Percentiles rank a stretch among this genome's conserved stretches.
Evolutionary conservation across 306 rosid species (phyloP).

Genomic region (Sesbania bispinosa): DNA sequence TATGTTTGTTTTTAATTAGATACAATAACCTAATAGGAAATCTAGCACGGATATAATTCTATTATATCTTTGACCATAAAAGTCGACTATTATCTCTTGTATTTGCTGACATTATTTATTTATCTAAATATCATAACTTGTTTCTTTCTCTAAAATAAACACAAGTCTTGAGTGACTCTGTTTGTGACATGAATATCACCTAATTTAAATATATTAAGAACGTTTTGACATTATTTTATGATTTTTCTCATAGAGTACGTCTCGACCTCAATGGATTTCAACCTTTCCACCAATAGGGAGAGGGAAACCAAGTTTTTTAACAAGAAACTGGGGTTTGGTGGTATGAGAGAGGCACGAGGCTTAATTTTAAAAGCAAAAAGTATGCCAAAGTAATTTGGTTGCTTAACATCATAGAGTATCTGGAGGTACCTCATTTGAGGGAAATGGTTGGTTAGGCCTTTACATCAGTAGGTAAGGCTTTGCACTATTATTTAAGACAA

Average conservation of each 20-base stretch:
- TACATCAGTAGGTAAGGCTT: constrained; percentile 55
- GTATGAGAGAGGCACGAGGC: constrained; percentile 49
- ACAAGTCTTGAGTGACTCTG: constrained; percentile 22
- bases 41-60: constrained; percentile 5
- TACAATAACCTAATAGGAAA: neutral
- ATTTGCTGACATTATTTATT: constrained; percentile 15
- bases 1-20: neutral
- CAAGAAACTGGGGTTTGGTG: constrained; percentile 48
- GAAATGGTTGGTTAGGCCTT: constrained; percentile 51
- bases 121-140: neutral
- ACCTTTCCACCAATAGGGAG: constrained; percentile 40
- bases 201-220: constrained; percentile 21
- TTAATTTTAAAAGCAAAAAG: constrained; percentile 52
- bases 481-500: constrained; percentile 17
- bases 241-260: constrained; percentile 14
- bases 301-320: constrained; percentile 1
- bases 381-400: constrained; percentile 21
- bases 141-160: constrained; percentile 19
- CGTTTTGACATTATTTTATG: neutral
- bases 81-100: neutral
- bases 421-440: constrained; percentile 25
- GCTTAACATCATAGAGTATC: constrained; percentile 39
- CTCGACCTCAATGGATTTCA: constrained; percentile 35
- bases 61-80: constrained; percentile 4
- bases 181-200: constrained; percentile 31